A percentile compares a stretch with the other conserved stretches of the same genome.
Evolutionary conservation across 805 yeast species (phyloP).

Genomic region (Candida koratica): DNA sequence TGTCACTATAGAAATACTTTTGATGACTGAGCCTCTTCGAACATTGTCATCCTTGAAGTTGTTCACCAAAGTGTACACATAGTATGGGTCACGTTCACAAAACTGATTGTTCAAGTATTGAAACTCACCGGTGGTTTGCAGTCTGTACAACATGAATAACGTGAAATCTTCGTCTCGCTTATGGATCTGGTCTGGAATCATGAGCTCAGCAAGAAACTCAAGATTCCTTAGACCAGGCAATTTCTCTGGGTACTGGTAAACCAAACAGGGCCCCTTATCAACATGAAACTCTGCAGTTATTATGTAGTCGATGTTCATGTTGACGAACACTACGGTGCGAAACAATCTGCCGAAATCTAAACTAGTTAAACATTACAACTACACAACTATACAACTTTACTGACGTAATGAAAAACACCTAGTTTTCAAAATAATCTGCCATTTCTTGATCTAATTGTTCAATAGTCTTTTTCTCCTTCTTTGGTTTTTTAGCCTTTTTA

Average conservation of each 20-base stretch:
- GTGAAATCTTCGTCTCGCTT: constrained; percentile 57
- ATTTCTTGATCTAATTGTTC: constrained; percentile 97
- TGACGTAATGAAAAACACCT: background rate
- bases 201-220: constrained; percentile 46
- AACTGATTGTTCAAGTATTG: constrained; percentile 32
- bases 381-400: background rate
- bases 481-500: constrained; percentile 31
- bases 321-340: constrained; percentile 3
- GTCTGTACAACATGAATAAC: constrained; percentile 48
- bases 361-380: no score
- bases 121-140: constrained; percentile 34
- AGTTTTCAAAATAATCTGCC: constrained; percentile 82
- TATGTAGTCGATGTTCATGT: constrained; percentile 48
- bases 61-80: constrained; percentile 51
- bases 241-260: constrained; percentile 43
- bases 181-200: constrained; percentile 62
- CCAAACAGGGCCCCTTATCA: constrained; percentile 64
- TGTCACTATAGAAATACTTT: constrained; percentile 57
- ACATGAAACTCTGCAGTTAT: constrained; percentile 78
- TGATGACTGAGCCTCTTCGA: constrained; percentile 57
- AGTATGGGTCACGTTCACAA: constrained; percentile 44
- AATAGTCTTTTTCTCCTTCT: constrained; percentile 62
- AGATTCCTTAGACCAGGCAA: constrained; percentile 36
- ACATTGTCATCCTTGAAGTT: constrained; percentile 43
- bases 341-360: no score